A percentile compares a stretch with the other conserved stretches of the same genome.
Evolutionary conservation across 345 rosid species (phyloP).

Genomic region (Psidium friedrichsthalianum): DNA sequence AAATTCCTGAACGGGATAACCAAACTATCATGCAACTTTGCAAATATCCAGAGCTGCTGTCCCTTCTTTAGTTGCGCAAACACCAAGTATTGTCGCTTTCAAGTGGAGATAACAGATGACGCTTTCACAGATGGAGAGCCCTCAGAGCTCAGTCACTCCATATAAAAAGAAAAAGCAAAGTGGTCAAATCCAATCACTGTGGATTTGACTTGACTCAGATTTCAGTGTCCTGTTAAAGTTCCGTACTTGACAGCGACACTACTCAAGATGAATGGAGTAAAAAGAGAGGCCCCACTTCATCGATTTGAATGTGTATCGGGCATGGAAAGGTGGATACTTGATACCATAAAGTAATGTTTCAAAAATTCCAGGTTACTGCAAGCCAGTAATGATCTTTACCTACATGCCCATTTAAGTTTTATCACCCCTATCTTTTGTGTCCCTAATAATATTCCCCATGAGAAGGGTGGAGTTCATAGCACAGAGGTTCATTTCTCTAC

Average conservation of each 20-base stretch:
- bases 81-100: background rate
- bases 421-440: background rate
- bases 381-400: background rate
- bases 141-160: background rate
- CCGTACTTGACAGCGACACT: background rate
- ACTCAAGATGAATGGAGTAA: background rate
- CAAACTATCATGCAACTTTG: background rate
- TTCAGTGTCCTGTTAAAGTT: background rate
- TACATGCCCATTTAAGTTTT: background rate
- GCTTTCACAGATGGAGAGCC: background rate
- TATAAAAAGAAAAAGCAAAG: background rate
- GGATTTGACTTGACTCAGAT: background rate
- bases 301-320: background rate
- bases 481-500: background rate
- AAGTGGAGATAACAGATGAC: background rate
- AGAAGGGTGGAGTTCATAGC: background rate
- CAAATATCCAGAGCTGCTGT: background rate
- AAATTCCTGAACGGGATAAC: background rate
- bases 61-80: constrained; percentile 2
- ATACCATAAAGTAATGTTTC: background rate
- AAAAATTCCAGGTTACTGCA: background rate
- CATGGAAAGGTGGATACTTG: background rate
- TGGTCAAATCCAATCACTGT: background rate
- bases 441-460: background rate
- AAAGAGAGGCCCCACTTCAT: background rate